Evolutionary conservation across 2,329 filamentous ascomycete genomes (phyloP), one percentile per base, ranked within the genome.

Genomic region (Cylindrodendrum hubeiense): DNA sequence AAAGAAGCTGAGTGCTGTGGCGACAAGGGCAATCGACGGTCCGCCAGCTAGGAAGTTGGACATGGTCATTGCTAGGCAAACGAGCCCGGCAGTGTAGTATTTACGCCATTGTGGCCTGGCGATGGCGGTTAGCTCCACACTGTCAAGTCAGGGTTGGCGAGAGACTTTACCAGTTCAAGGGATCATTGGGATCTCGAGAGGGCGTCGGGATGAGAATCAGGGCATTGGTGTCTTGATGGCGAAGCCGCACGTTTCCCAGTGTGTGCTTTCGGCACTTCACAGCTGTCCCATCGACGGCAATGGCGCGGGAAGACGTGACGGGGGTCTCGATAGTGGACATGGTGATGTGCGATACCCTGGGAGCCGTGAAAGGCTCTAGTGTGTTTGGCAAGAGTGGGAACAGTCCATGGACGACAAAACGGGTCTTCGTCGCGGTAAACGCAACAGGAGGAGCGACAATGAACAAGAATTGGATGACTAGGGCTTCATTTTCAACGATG

Each of bases 41-140:
- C 83, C 86, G n/a, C 85, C 86, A 0, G 86, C 85, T 5, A 88
- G 76, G 67, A 88, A 88, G 74, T 88, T 88, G 76, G 82, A 86
- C 75, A 88, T 81, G 65, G 86, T 79, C 78, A 88, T 87, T 56
- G 86, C 85, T 4, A 84, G 65, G 71, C 84, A 87, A 34, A 87
- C 80, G 15, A 86, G 75, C 51, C 77, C 71, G 9, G 85, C 84
- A 39, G 84, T 83, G 72, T 86, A 87, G 65, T 81, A 80, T 54
- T 86, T 84, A 67, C 83, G 85, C 68, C 79, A 76, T 76, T 80
- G 77, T 26, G 80, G 77, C 83, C 81, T 83, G 34, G 9, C 51
- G 37, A 56, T 33, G 22, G 12, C 15, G 63, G 22, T 60, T 71
- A 66, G 49, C 37, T 22, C 24, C 17, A 22, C n/a, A 17, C 9